Conservation (phyloP, 139 green algal species). For the Chlorella ohadii region DNA sequence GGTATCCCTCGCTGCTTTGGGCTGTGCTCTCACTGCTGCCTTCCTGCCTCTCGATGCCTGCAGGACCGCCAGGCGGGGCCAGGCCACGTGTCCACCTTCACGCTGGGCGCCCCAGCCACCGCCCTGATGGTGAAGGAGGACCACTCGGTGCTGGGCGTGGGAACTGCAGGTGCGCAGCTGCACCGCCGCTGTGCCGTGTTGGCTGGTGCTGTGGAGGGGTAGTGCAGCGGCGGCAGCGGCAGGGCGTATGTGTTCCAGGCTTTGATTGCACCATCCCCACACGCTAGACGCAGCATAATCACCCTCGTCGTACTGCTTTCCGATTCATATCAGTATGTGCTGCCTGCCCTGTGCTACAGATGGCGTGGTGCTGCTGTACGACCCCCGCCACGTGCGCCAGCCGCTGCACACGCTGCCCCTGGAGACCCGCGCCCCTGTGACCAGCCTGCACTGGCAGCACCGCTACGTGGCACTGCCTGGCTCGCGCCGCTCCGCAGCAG, state of each 20-base stretch:
- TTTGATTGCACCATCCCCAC: too few species aligned
- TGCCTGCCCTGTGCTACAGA: background rate
- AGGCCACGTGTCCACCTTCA: background rate
- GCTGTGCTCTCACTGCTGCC: background rate
- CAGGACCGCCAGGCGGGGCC: constrained; percentile 36
- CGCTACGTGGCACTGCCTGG: background rate
- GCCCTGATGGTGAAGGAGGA: constrained; percentile 42
- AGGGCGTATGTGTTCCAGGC: too few species aligned
- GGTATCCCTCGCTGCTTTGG: too few species aligned
- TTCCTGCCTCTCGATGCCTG: background rate
- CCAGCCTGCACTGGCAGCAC: constrained; percentile 48
- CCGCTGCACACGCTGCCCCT: constrained; percentile 14
- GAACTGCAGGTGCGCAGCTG: constrained; percentile 24
- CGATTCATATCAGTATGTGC: too few species aligned
- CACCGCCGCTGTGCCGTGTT: background rate
- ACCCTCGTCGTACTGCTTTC: too few species aligned
- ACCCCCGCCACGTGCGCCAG: constrained; percentile 18
- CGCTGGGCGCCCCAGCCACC: background rate
- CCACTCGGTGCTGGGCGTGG: constrained; percentile 26
- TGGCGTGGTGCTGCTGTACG: constrained; percentile 37
- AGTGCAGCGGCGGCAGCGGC: background rate
- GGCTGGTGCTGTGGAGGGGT: background rate
- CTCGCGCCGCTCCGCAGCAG: background rate
- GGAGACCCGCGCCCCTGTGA: background rate
- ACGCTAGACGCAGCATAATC: too few species aligned